Percentiles rank a stretch among this genome's conserved stretches.
These are phyloP conservation scores for Xylaria acuta DNA, from an alignment of 495 filamentous ascomycete species.

Conservation along the genomic window DNA sequence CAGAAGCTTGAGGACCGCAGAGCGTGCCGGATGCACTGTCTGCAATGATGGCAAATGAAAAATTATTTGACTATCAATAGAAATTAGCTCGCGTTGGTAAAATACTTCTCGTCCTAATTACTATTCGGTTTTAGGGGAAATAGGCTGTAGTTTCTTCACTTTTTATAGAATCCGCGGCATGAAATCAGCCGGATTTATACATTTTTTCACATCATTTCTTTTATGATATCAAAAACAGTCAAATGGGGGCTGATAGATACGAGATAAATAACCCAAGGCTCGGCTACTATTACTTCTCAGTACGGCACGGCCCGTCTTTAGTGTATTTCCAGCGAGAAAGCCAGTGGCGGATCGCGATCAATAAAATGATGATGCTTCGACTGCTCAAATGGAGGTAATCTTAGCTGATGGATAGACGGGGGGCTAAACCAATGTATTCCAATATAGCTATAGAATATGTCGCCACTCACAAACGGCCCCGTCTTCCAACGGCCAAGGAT, in stretches of 20 bases:
- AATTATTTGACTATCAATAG: too few species aligned
- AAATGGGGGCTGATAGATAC: too few species aligned
- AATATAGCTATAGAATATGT: neutral
- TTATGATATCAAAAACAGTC: too few species aligned
- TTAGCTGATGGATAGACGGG: too few species aligned
- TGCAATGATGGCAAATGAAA: neutral
- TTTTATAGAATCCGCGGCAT: too few species aligned
- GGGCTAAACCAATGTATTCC: too few species aligned
- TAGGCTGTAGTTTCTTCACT: neutral
- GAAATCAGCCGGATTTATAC: too few species aligned
- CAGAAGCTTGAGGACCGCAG: neutral
- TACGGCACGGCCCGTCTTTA: constrained; percentile 3
- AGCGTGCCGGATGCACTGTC: neutral
- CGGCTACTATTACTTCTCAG: neutral
- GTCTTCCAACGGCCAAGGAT: too few species aligned
- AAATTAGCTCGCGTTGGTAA: neutral
- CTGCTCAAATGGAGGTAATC: too few species aligned
- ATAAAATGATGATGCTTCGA: constrained; percentile 1
- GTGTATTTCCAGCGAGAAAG: neutral
- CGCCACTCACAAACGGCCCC: too few species aligned
- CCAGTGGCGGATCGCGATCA: neutral
- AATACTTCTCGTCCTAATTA: neutral
- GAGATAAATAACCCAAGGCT: neutral
- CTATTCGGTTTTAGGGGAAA: neutral
- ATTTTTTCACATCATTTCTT: too few species aligned